phyloP scores from a whole-genome alignment of 768 basidiomycete genomes.

The Trichaptum fuscoviolaceum region DNA sequence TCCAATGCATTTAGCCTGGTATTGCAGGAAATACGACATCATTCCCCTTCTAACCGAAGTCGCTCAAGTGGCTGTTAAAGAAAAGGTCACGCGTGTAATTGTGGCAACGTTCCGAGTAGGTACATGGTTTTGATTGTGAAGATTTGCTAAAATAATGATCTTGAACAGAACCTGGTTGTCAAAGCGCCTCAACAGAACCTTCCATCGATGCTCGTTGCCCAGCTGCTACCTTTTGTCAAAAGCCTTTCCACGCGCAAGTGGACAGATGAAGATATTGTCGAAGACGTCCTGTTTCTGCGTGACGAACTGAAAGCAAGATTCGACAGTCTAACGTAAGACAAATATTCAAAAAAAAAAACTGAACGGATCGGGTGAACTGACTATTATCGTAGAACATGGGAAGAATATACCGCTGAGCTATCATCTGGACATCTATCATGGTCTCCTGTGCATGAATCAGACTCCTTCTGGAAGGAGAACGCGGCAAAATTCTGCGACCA shows the following conservation, averaged over 20 bases:
- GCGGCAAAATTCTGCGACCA: conserved; percentile 80
- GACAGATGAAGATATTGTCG: conserved; percentile 91
- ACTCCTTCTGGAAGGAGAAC: conserved; percentile 98
- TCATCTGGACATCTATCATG: conserved; percentile 88
- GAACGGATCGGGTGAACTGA: neutral
- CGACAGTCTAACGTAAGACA: conserved; percentile 81
- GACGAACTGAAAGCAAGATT: conserved; percentile 84
- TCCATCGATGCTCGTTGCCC: conserved; percentile 86
- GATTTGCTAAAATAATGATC: conserved; percentile 7
- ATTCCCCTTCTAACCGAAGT: conserved; percentile 79
- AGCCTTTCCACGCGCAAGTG: conserved; percentile 82
- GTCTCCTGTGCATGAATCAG: conserved; percentile 94
- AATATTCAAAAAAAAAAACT: neutral
- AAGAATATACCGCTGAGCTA: conserved; percentile 91
- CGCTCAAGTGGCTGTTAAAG: conserved; percentile 88
- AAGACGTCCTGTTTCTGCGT: conserved; percentile 83
- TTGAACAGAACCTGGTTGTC: conserved; percentile 72
- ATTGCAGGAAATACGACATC: conserved; percentile 76
- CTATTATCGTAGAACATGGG: conserved; percentile 66
- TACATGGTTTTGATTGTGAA: conserved; percentile 1
- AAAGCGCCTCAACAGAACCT: conserved; percentile 87
- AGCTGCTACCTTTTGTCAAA: conserved; percentile 81
- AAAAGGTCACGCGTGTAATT: conserved; percentile 93
- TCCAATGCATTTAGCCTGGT: conserved; percentile 5
- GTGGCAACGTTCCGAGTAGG: conserved; percentile 84